Conservation (phyloP, 805 yeast genomes). For the Metschnikowia aberdeeniae region DNA sequence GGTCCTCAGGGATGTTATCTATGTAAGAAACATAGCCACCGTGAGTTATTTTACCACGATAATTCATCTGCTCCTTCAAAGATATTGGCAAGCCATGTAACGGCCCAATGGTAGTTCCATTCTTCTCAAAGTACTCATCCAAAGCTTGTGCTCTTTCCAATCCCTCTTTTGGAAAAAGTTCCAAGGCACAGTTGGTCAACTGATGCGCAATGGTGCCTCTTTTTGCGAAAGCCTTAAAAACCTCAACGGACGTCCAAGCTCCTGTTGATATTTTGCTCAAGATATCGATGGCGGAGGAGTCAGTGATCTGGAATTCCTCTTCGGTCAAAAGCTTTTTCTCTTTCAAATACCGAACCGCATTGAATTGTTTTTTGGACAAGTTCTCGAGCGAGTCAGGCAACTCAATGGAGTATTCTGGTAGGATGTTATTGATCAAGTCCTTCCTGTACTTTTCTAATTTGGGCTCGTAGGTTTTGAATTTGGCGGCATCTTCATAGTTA, state of each 20-base stretch:
- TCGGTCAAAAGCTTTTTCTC: constrained; percentile 33
- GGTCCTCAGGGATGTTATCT: constrained; percentile 43
- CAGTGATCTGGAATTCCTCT: constrained; percentile 43
- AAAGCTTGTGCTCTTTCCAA: constrained; percentile 50
- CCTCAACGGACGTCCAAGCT: constrained; percentile 46
- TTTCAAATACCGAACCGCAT: constrained; percentile 31
- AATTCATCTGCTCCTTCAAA: constrained; percentile 59
- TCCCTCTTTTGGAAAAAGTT: constrained; percentile 60
- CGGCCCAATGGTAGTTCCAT: constrained; percentile 55
- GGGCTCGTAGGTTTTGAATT: constrained; percentile 43
- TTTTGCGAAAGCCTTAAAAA: constrained; percentile 61
- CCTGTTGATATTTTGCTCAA: constrained; percentile 44
- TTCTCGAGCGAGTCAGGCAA: constrained; percentile 32
- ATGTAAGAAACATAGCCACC: constrained; percentile 56
- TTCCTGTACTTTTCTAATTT: constrained; percentile 41
- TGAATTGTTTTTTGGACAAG: constrained; percentile 34
- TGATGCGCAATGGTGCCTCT: constrained; percentile 63
- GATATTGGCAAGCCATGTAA: constrained; percentile 67
- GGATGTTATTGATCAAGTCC: constrained; percentile 37
- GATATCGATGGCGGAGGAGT: constrained; percentile 39
- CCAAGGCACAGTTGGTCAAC: constrained; percentile 56
- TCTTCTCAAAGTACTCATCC: constrained; percentile 47
- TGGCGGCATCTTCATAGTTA: constrained; percentile 38
- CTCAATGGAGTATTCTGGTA: constrained; percentile 33
- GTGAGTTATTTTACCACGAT: constrained; percentile 50